Base-by-base conservation (phyloP, 768 basidiomycete genomes). In the Trichaptum fuscoviolaceum region DNA sequence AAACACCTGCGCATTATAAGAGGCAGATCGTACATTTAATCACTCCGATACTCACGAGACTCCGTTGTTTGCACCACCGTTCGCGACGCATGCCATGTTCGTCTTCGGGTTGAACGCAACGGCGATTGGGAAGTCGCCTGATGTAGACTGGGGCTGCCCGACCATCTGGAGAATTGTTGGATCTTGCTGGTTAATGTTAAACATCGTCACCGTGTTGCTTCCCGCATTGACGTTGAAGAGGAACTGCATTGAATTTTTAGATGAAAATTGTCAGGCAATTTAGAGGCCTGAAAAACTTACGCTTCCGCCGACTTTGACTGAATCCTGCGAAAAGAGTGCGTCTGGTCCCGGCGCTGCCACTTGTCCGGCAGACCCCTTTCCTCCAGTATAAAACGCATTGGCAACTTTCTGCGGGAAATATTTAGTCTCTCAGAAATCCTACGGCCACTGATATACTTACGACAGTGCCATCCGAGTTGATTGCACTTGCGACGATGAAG, bases 101-200 rank as follows among this genome's bases (percentile, higher is more conserved):
- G 75, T 77, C 26, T 71, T 71, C 24, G 67, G 65, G 68, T 77
- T 78, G 67, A 79, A 74, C 1, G 76, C 74, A 20, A 81, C 63
- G 0, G 83, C 81, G 65, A 85, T 74, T 18, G 84, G 83, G 77
- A 84, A 85, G 64, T 85, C 81, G 18, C 84, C 83, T 4, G 78
- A 81, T 17, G 75, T 78, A 18, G 77, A 75, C 0, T 80, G 76
- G 7, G 83, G 83, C 36, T 75, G 72, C 0, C 83, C 84, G 35
- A 84, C 74, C 77, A 80, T 76, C 12, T 68, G 70, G 34, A 85
- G 71, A 42, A 76, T 70, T 2, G 80, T 76, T 0, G 84, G 83
- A 68, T 82, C 73, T n/a, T 68, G 72, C 15, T 79, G 75, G 72
- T 83, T 75, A 71, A 85, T 80, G 20, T 64, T 67, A 69, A 80